Conservation (phyloP, 768 basidiomycete genomes). For the Trichaptum fuscoviolaceum region DNA sequence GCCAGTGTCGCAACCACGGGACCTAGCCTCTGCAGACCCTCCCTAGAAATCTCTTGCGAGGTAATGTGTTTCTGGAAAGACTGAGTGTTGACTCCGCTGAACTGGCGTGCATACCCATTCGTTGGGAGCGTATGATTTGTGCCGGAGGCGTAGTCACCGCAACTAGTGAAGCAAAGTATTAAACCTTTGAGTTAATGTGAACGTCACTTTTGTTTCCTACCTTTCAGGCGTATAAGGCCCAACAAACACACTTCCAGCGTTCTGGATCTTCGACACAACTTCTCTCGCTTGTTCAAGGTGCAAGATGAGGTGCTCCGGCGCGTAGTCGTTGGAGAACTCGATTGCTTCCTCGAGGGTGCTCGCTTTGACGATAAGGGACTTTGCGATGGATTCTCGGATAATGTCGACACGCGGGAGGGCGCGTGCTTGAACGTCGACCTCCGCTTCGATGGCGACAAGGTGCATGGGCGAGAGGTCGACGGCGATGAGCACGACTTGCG, state of each 20-base stretch:
- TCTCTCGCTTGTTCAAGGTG: constrained; percentile 72
- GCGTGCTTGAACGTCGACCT: constrained; percentile 83
- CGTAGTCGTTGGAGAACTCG: constrained; percentile 92
- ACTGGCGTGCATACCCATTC: constrained; percentile 95
- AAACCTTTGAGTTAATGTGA: constrained; percentile 8
- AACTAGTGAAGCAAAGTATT: constrained; percentile 41
- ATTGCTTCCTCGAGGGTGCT: constrained; percentile 69
- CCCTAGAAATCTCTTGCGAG: constrained; percentile 82
- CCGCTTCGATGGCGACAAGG: constrained; percentile 71
- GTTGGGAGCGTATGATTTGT: constrained; percentile 98
- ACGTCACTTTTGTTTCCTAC: constrained; percentile 31
- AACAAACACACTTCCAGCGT: constrained; percentile 96
- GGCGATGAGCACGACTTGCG: constrained; percentile 91
- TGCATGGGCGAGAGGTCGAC: constrained; percentile 59
- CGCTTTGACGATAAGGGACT: constrained; percentile 84
- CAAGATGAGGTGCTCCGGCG: constrained; percentile 95
- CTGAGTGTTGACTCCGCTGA: constrained; percentile 94
- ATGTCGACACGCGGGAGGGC: constrained; percentile 88
- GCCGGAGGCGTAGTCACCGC: constrained; percentile 97
- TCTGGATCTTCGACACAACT: constrained; percentile 64
- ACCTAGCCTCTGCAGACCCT: constrained; percentile 73
- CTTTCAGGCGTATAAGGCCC: constrained; percentile 95
- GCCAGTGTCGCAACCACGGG: constrained; percentile 87
- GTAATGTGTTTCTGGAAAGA: constrained; percentile 99
- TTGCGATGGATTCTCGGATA: constrained; percentile 79